These are phyloP conservation scores for Symbiodinium pilosum DNA, from an alignment of 73 alveolate species.

Conservation along the genomic window DNA sequence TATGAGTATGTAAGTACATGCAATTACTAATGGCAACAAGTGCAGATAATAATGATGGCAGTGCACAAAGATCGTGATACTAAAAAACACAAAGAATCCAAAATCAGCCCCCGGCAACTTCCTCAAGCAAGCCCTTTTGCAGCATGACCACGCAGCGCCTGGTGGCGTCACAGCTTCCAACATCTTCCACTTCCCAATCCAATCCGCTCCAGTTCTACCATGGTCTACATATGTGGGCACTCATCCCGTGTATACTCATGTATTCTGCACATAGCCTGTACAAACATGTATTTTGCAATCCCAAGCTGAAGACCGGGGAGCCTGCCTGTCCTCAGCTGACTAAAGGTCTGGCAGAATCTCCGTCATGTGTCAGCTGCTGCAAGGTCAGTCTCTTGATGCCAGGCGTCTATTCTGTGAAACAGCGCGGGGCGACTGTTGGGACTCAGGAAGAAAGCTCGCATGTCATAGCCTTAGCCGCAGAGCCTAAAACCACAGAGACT, in stretches of 20 bases:
- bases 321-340: constrained; percentile 84
- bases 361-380: neutral
- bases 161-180: neutral
- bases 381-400: neutral
- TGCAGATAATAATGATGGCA: too few relatives aligned
- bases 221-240: too few relatives aligned
- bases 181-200: too few relatives aligned
- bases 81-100: too few relatives aligned
- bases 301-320: neutral
- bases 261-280: too few relatives aligned
- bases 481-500: too few relatives aligned
- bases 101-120: constrained; percentile 28
- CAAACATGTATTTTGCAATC: too few relatives aligned
- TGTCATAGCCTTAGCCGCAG: constrained; percentile 44
- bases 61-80: too few relatives aligned
- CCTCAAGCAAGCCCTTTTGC: constrained; percentile 55
- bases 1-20: neutral
- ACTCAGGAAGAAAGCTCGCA: constrained; percentile 75
- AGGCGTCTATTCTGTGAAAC: constrained; percentile 44
- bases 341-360: too few relatives aligned
- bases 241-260: too few relatives aligned
- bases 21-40: too few relatives aligned
- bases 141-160: constrained; percentile 84
- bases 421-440: constrained; percentile 53
- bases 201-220: too few relatives aligned